A percentile compares a stretch with the other conserved stretches of the same genome.
Evolutionary conservation across 2,329 filamentous ascomycete genomes (phyloP).

Genomic region (Aspergillus awamori): DNA sequence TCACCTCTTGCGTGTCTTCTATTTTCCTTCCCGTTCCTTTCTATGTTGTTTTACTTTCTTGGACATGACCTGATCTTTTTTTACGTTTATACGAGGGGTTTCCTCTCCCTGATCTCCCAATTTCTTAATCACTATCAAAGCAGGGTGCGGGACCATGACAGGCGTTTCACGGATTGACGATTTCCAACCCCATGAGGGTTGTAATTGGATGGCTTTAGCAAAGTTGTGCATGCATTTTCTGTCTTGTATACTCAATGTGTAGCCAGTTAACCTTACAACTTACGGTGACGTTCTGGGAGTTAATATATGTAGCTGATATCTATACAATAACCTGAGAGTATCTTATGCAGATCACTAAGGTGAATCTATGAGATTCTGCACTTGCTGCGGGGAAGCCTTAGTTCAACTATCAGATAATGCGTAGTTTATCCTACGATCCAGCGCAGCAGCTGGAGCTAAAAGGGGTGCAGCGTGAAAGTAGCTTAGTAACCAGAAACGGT

Average conservation of each 20-base stretch:
- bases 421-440: background rate
- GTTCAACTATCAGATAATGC: no score
- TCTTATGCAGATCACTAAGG: no score
- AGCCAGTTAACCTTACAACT: constrained; percentile 10
- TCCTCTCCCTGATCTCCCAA: constrained; percentile 14
- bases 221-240: constrained; percentile 13
- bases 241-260: constrained; percentile 8
- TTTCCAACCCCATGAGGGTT: constrained; percentile 1
- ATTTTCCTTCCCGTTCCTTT: constrained; percentile 4
- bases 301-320: no score
- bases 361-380: no score
- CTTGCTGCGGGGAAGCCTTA: no score
- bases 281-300: constrained; percentile 7
- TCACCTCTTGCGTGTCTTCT: background rate
- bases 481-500: background rate
- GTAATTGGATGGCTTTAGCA: constrained; percentile 13
- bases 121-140: constrained; percentile 10
- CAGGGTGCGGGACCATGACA: constrained; percentile 11
- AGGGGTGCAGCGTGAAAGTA: background rate
- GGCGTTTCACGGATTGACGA: constrained; percentile 14
- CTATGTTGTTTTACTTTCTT: constrained; percentile 16
- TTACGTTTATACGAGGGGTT: constrained; percentile 2
- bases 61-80: constrained; percentile 16
- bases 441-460: background rate
- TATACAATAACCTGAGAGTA: no score